phyloP scores from a whole-genome alignment of 768 basidiomycete species.

The Pluteus cervinus region DNA sequence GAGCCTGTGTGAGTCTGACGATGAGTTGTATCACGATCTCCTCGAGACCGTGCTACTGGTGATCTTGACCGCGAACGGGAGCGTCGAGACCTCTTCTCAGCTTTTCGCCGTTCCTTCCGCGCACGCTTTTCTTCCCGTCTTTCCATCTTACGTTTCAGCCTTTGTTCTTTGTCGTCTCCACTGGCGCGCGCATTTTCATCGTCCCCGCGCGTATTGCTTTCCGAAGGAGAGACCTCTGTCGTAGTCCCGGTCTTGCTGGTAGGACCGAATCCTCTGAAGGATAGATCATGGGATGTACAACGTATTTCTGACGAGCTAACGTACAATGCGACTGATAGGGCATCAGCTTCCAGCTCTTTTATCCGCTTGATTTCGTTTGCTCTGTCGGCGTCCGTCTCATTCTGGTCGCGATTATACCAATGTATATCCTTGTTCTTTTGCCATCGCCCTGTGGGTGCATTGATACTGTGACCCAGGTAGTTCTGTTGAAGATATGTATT shows the following conservation, averaged over 20 bases:
- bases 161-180: slow-evolving; percentile 37
- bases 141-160: slow-evolving; percentile 42
- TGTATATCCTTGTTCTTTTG: slow-evolving; percentile 97
- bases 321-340: slow-evolving; percentile 73
- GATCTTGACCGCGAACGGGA: slow-evolving; percentile 29
- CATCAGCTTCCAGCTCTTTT: slow-evolving; percentile 89
- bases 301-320: slow-evolving; percentile 16
- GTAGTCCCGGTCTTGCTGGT: slow-evolving; percentile 30
- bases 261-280: slow-evolving; percentile 64
- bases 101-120: slow-evolving; percentile 44
- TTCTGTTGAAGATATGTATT: slow-evolving; percentile 43
- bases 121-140: slow-evolving; percentile 57
- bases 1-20: no score
- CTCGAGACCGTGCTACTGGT: slow-evolving; percentile 11
- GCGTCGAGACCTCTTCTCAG: slow-evolving; percentile 24
- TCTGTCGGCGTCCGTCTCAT: slow-evolving; percentile 37
- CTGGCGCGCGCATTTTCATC: slow-evolving; percentile 11
- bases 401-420: slow-evolving; percentile 79
- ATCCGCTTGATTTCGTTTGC: slow-evolving; percentile 72
- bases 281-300: background rate
- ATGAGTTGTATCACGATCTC: slow-evolving; percentile 7
- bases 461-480: slow-evolving; percentile 92
- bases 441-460: slow-evolving; percentile 94
- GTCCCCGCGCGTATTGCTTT: slow-evolving; percentile 19
- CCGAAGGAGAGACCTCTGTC: slow-evolving; percentile 11